Conservation (phyloP, 805 yeast genomes). For the Hanseniaspora meyeri region DNA sequence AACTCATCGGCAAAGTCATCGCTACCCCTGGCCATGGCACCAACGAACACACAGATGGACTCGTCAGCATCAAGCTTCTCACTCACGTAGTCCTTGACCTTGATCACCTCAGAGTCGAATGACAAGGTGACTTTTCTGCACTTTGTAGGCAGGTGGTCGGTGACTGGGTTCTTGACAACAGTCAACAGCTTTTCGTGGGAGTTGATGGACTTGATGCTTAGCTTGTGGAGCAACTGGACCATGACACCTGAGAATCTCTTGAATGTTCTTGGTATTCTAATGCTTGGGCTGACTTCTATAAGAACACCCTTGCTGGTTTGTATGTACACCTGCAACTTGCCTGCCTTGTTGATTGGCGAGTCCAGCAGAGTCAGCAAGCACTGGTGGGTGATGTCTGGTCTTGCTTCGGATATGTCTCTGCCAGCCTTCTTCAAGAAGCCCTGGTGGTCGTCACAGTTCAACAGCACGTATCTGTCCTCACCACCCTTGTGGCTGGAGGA, state of each 20-base stretch:
- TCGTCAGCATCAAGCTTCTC: conserved; percentile 69
- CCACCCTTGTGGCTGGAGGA: conserved; percentile 30
- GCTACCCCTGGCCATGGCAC: conserved; percentile 98
- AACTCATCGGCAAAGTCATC: conserved; percentile 95
- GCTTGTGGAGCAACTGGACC: conserved; percentile 90
- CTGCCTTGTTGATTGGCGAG: conserved; percentile 97
- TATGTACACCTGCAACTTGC: conserved; percentile 88
- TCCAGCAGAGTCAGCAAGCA: conserved; percentile 87
- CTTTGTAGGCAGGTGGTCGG: conserved; percentile 91
- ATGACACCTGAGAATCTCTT: conserved; percentile 94
- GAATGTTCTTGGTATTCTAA: conserved; percentile 95
- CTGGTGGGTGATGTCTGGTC: conserved; percentile 99
- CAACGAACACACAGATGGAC: conserved; percentile 94
- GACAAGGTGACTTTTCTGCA: conserved; percentile 88
- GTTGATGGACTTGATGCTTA: conserved; percentile 86
- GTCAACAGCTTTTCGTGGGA: conserved; percentile 87
- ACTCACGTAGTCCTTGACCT: conserved; percentile 77
- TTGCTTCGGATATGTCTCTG: conserved; percentile 91
- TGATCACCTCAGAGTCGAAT: conserved; percentile 76
- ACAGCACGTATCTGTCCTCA: conserved; percentile 82
- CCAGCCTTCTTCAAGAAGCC: conserved; percentile 91
- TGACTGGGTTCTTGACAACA: conserved; percentile 92
- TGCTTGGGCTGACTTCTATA: conserved; percentile 89
- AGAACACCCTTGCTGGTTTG: conserved; percentile 92
- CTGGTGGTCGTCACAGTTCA: conserved; percentile 97